Evolutionary conservation across 768 basidiomycete genomes (phyloP), one percentile per base, ranked within the genome.

Genomic region (Pleurotus citrinopileatus): DNA sequence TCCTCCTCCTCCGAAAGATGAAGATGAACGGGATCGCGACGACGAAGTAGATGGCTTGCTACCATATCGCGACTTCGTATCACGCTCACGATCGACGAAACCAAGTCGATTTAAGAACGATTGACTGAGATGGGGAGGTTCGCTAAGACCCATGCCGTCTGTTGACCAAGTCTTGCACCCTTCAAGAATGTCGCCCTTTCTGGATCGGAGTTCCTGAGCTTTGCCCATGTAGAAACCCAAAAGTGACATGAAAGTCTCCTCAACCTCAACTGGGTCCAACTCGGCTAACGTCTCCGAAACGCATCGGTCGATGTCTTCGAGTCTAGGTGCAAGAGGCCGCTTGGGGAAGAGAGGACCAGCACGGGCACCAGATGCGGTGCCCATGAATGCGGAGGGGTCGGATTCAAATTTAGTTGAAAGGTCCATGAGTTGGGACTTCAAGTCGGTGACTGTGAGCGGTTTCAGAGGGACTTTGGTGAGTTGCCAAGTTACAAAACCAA

Each of bases 191-290:
- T 70, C 73, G n/a, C 5, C 64, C 59, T 50, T 71, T 37, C 68
- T 63, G 2, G 75, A 60, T 25, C 82, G 73, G 43, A 92, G 61
- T 38, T 83, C 75, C 4, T 65, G 65, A 1, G 71, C 53, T 57
- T 81, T 79, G 38, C 77, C 67, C 29, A 83, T 60, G 69, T 91
- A 92, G 71, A 84, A 92, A 1, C 91, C 92, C 17, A 93, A 67
- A 52, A 86, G 65, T 12, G 85, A 82, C 19, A 80, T 74, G 62
- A 90, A 84, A 1, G 86, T 80, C 50, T 85, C 82, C 42, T 72
- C 69, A 42, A 91, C 61, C 2, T 79, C 79, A 2, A 75, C 76
- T 19, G 70, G 64, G 60, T 88, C 79, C 9, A 84, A 48, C 3
- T 61, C 63, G 10, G 54, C 23, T 5, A 68, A 62, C 40, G 80